Percentiles rank a stretch among this genome's conserved stretches.
These are phyloP conservation scores for Bertia moriformis DNA, from an alignment of 2,329 filamentous ascomycete species.

Conservation along the genomic window DNA sequence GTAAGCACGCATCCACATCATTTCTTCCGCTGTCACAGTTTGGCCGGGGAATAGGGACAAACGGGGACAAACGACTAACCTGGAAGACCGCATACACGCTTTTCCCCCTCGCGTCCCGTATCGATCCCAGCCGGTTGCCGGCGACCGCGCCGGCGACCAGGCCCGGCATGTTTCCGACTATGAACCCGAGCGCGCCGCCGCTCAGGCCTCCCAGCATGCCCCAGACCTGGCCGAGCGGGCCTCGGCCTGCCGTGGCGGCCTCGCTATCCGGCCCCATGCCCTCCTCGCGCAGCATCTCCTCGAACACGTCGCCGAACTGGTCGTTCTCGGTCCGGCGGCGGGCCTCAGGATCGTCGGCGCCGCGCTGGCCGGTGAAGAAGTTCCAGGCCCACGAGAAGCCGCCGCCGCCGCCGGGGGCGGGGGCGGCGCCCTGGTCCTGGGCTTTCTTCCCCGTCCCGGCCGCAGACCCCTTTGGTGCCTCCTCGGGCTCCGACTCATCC, in stretches of 20 bases:
- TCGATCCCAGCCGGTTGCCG: slow-evolving; percentile 77
- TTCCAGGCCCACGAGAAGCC: slow-evolving; percentile 69
- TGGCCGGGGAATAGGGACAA: neutral
- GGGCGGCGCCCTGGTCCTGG: slow-evolving; percentile 7
- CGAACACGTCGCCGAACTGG: slow-evolving; percentile 78
- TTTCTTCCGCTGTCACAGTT: too few relatives aligned
- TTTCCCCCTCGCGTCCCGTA: slow-evolving; percentile 83
- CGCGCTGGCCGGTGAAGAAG: slow-evolving; percentile 31
- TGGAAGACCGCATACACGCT: slow-evolving; percentile 85
- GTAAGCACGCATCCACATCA: neutral
- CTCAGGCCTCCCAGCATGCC: slow-evolving; percentile 69
- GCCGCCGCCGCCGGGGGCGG: slow-evolving; percentile 13
- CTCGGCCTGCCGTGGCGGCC: slow-evolving; percentile 33
- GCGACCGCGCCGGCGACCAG: slow-evolving; percentile 80
- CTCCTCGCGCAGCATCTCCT: slow-evolving; percentile 81
- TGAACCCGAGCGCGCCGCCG: slow-evolving; percentile 84
- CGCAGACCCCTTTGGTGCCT: slow-evolving; percentile 15
- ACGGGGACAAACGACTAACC: slow-evolving; percentile 16
- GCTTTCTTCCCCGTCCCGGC: too few relatives aligned
- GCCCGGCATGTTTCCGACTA: slow-evolving; percentile 82
- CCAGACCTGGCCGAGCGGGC: slow-evolving; percentile 68
- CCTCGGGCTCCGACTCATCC: slow-evolving; percentile 27
- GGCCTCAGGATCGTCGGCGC: slow-evolving; percentile 16
- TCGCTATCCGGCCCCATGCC: slow-evolving; percentile 51
- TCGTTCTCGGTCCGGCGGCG: slow-evolving; percentile 49